Evolutionary conservation across 2,329 filamentous ascomycete species (phyloP).

Genomic region (Apiospora malaysiana): DNA sequence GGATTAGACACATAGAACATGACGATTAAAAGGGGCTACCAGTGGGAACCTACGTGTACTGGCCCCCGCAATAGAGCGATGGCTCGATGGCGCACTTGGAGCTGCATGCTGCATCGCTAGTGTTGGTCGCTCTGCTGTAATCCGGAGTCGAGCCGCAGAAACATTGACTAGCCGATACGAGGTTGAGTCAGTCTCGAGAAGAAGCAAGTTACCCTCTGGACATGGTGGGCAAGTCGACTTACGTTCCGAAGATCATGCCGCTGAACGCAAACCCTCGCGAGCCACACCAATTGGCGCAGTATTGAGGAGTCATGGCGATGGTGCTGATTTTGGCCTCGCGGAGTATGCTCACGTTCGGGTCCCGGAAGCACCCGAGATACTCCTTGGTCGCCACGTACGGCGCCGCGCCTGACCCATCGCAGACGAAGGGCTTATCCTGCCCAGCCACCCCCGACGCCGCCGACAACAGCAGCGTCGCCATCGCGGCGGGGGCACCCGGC

Average conservation of each 20-base stretch:
- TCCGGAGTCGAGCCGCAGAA: conserved; percentile 16
- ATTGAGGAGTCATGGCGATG: conserved; percentile 21
- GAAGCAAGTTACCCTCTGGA: no score
- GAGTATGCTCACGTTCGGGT: conserved; percentile 17
- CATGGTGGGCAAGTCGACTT: background rate
- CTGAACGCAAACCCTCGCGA: conserved; percentile 14
- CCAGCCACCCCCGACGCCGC: background rate
- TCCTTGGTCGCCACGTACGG: conserved; percentile 19
- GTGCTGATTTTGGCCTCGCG: conserved; percentile 19
- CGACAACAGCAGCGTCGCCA: conserved; percentile 11
- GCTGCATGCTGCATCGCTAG: conserved; percentile 14
- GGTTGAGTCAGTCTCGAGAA: background rate
- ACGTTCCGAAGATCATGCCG: conserved; percentile 20
- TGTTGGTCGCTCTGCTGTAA: conserved; percentile 17
- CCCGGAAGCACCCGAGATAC: conserved; percentile 14
- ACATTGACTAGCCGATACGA: conserved; percentile 8
- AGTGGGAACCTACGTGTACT: background rate
- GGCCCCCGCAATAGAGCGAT: background rate
- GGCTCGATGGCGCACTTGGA: conserved; percentile 13
- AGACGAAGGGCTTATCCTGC: conserved; percentile 12
- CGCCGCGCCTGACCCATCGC: conserved; percentile 11
- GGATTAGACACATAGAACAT: background rate
- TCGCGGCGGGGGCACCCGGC: background rate
- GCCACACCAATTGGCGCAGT: conserved; percentile 22
- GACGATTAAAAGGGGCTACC: background rate